Evolutionary conservation across 2,329 filamentous ascomycete genomes (phyloP).

Genomic region (Dichotomopilus funicola): DNA sequence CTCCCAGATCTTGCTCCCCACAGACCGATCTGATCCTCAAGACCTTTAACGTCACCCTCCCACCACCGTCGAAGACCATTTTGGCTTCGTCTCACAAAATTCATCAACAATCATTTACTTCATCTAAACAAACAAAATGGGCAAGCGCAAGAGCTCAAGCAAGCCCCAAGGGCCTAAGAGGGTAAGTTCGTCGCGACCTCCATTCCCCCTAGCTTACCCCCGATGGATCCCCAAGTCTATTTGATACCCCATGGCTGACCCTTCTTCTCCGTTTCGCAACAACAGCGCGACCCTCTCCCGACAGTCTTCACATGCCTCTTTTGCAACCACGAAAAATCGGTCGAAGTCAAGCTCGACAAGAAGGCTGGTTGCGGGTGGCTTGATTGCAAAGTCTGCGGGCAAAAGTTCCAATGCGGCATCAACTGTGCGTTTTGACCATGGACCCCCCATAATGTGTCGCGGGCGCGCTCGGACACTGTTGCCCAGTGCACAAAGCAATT

Average conservation of each 20-base stretch:
- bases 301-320: slow-evolving; percentile 95
- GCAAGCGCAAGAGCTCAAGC: slow-evolving; percentile 84
- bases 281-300: slow-evolving; percentile 61
- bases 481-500: neutral
- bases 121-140: slow-evolving; percentile 45
- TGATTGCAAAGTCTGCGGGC: slow-evolving; percentile 86
- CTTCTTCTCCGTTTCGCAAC: neutral
- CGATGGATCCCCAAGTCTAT: too few relatives aligned
- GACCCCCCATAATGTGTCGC: too few relatives aligned
- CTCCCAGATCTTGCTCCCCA: too few relatives aligned
- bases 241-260: neutral
- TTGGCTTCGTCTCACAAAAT: neutral
- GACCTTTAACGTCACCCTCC: too few relatives aligned
- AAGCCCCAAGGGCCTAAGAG: slow-evolving; percentile 79
- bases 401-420: slow-evolving; percentile 86
- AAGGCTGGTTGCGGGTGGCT: slow-evolving; percentile 81
- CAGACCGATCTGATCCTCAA: too few relatives aligned
- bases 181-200: slow-evolving; percentile 40
- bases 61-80: neutral
- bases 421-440: slow-evolving; percentile 56
- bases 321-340: slow-evolving; percentile 94
- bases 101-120: neutral
- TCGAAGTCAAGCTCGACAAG: slow-evolving; percentile 88
- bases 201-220: too few relatives aligned
- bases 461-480: too few relatives aligned